These are phyloP conservation scores for Pseudopyrenochaeta lycopersici DNA, from an alignment of 2,329 filamentous ascomycete genomes.

Conservation along the genomic window DNA sequence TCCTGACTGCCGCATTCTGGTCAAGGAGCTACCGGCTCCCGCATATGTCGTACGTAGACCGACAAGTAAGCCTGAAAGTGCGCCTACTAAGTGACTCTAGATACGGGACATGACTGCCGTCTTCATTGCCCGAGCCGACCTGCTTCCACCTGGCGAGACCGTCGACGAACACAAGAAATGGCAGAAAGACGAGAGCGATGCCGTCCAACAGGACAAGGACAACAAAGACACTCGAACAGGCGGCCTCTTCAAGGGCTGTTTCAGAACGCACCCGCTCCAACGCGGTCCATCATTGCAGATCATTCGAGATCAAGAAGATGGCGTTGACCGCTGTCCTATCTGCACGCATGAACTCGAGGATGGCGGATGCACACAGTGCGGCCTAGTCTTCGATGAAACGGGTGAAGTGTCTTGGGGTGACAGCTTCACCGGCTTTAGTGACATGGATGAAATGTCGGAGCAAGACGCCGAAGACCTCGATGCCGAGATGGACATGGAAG, in stretches of 20 bases:
- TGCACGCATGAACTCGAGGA: conserved; percentile 73
- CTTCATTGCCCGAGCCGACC: conserved; percentile 67
- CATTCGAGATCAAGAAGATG: conserved; percentile 66
- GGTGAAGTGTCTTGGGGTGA: conserved; percentile 50
- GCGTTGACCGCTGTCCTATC: conserved; percentile 68
- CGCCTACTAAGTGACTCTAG: conserved; percentile 43
- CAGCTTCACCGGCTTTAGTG: conserved; percentile 55
- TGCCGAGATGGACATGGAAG: conserved; percentile 53
- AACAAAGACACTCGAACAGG: conserved; percentile 59
- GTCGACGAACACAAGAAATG: conserved; percentile 67
- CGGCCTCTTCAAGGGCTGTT: conserved; percentile 71
- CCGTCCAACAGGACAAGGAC: conserved; percentile 68
- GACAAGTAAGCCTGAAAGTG: neutral
- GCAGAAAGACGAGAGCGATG: conserved; percentile 67
- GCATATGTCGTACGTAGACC: conserved; percentile 65
- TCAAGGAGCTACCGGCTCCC: conserved; percentile 68
- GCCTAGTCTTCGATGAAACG: conserved; percentile 60
- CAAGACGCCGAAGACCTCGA: conserved; percentile 52
- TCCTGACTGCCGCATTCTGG: conserved; percentile 70
- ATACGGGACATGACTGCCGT: conserved; percentile 71
- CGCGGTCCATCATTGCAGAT: conserved; percentile 45
- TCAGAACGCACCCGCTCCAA: conserved; percentile 48
- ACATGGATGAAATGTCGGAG: conserved; percentile 55
- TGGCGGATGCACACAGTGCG: conserved; percentile 64
- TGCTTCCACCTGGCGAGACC: conserved; percentile 71